Base-by-base conservation (phyloP, 2,329 filamentous ascomycete species). In the Aspergillus thermomutatus region DNA sequence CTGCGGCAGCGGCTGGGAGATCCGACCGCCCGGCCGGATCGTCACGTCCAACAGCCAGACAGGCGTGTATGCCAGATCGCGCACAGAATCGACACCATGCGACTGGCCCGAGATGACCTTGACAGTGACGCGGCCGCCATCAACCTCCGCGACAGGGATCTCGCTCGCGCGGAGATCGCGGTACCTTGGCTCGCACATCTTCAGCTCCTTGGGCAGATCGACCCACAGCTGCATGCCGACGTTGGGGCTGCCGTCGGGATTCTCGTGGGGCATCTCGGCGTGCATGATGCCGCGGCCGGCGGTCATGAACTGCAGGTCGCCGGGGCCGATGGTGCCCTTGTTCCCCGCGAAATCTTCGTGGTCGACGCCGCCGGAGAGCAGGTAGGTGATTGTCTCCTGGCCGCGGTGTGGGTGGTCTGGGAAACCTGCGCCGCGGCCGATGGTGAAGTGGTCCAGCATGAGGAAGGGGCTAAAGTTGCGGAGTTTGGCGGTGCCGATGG, bases 301-400 rank as follows among this genome's bases (percentile, higher is more conserved):
- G 0, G 93, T 97, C 94, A 97, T 97, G 81, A 97, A 97, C 72
- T 97, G 93, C 49, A 97, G 78, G 71, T 97, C 93, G n/a, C 93
- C 93, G 0, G 89, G 77, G 59, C 88, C 82, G 64, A 97, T 91
- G 3, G 89, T 94, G 56, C 93, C 94, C 50, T 83, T 83, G 77
- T 94, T 87, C 11, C 92, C 92, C 2, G 90, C 87, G 65, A 96
- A 96, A 74, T 96, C 92, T 77, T 96, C 92, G 70, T 96, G 92
- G 76, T 96, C 91, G 57, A 96, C 86, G 3, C 84, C 90, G 62
- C 93, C 93, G 14, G 83, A 78, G n/a, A 97, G 82, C 28, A 97
- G 81, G 72, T 97, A 97, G 1, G 92, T 96, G 71, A 96, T 94
- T 17, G 87, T 89, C 67, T 96, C 91, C 74, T 96, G 91, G 41